Conservation (phyloP, 2,329 filamentous ascomycete genomes). For the Aspergillus jensenii region DNA sequence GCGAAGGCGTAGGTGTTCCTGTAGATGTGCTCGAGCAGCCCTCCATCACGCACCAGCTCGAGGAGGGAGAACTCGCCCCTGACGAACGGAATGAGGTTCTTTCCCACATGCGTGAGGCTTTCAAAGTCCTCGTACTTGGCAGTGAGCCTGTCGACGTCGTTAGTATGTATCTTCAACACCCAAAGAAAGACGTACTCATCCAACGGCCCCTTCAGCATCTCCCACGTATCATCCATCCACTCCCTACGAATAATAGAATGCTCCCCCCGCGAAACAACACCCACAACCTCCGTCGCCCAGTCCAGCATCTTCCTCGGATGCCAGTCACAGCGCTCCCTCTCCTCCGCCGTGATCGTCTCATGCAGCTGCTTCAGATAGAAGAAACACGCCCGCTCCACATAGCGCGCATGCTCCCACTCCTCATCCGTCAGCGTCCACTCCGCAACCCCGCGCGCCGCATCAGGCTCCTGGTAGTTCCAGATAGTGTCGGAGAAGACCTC, state of each 20-base stretch:
- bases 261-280: neutral
- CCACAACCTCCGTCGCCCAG: neutral
- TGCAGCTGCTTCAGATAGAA: neutral
- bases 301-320: neutral
- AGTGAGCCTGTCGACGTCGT: neutral
- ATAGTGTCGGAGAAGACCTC: neutral
- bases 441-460: neutral
- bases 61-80: neutral
- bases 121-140: neutral
- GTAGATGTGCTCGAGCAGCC: neutral
- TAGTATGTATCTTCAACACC: neutral
- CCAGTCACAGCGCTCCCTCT: neutral
- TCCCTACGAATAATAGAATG: neutral
- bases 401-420: neutral
- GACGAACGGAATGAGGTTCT: neutral
- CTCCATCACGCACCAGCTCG: neutral
- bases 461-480: neutral
- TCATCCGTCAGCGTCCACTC: neutral
- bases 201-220: neutral
- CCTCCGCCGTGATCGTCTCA: neutral
- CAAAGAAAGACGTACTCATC: neutral
- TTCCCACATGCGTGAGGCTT: neutral
- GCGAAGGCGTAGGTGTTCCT: constrained; percentile 22
- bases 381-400: neutral
- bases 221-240: neutral